Evolutionary conservation across 768 basidiomycete genomes (phyloP), one percentile per base, ranked within the genome.

Genomic region (Pulveroboletus sp.): DNA sequence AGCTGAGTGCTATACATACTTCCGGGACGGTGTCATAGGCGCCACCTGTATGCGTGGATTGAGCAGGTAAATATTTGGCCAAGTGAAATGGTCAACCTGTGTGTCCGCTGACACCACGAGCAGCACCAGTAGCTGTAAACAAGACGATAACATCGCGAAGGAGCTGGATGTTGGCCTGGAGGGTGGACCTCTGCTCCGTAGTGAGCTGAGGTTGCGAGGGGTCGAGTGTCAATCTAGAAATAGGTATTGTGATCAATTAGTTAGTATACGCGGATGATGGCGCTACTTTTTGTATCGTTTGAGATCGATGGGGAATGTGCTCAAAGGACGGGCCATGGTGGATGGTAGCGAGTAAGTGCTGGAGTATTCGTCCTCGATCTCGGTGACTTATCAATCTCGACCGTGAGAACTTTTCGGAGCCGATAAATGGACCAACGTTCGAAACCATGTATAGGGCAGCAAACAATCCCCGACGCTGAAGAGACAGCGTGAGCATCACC

Each of bases 71-170:
- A 33, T 6, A 24, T 10, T 16, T 20, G 4, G 31, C 27, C 6
- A n/a, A 20, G 39, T 25, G 25, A 40, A 13, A 45, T 29, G 13
- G 24, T 19, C 31, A 23, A 83, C 85, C 87, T 59, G 87, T 91
- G 67, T 93, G 91, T 29, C 91, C 91, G 57, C 87, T 87, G 36
- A 90, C 87, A 41, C 91, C 91, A 36, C 91, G 76, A 4, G 91
- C 91, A 42, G 87, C 82, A 45, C 88, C 91, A 8, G 87, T 85
- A 6, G 90, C 85, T 1, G 91, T 94, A 69, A 93, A 94, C 39
- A 89, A 71, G 21, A 94, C 82, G 55, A 94, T 89, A 7, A 77
- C 83, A 81, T 93, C 91, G 43, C 91, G 84, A 52, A 91, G 73
- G 24, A 93, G 75, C 62, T 85, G 81, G 59, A 92, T 87, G 68